These are phyloP conservation scores for Eucalyptus dawsonii DNA, from an alignment of 345 rosid genomes.

Conservation along the genomic window DNA sequence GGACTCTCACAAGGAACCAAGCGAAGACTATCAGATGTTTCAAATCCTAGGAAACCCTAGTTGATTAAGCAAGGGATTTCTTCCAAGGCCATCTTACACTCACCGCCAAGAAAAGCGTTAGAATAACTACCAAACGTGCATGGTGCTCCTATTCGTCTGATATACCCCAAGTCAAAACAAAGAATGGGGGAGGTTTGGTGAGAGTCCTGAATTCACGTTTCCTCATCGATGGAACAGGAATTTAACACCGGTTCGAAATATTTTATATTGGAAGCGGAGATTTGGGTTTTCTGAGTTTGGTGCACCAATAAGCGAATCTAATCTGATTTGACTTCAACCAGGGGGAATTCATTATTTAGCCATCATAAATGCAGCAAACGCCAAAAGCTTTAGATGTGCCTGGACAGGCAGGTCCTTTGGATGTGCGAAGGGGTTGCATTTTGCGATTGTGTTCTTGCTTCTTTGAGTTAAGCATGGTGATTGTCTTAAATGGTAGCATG, in stretches of 20 bases:
- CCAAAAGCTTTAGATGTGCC: not conserved
- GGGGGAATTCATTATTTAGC: not conserved
- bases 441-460: not conserved
- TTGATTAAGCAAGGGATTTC: not conserved
- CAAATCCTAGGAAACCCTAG: not conserved
- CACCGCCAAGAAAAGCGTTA: not conserved
- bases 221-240: not conserved
- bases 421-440: not conserved
- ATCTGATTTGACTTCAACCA: not conserved
- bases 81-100: not conserved
- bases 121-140: not conserved
- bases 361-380: not conserved
- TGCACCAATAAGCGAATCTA: not conserved
- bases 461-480: not conserved
- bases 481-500: not conserved
- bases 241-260: not conserved
- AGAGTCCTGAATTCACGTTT: not conserved
- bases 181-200: not conserved
- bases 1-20: not conserved
- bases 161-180: not conserved
- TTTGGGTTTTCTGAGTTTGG: not conserved
- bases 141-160: not conserved
- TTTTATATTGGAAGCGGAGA: not conserved
- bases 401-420: not conserved
- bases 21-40: not conserved